phyloP scores from a whole-genome alignment of 202 grass and related monocot species.

The Panicum virgatum region DNA sequence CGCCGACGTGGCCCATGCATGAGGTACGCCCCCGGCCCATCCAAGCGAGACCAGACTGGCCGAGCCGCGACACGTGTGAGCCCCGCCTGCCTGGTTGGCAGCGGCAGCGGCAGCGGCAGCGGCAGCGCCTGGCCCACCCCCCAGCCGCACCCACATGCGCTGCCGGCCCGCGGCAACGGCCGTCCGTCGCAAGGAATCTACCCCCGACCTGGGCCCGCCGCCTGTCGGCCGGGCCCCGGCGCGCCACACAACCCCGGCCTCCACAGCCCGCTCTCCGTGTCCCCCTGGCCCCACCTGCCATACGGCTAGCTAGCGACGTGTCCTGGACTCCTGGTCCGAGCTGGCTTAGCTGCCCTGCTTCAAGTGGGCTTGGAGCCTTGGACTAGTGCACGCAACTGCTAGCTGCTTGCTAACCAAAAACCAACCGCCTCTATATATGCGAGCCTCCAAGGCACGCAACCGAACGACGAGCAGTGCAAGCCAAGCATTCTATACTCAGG shows the following conservation, averaged over 20 bases:
- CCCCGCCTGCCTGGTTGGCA: not conserved
- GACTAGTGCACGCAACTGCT: constrained; percentile 10
- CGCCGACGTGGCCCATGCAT: constrained; percentile 20
- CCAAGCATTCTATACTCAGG: constrained; percentile 8
- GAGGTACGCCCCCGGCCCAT: constrained; percentile 3
- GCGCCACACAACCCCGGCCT: not conserved
- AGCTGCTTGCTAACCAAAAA: not conserved
- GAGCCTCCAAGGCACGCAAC: constrained; percentile 36
- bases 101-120: not conserved
- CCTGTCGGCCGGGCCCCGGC: constrained; percentile 46
- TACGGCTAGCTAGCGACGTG: not conserved
- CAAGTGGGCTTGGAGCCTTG: not conserved
- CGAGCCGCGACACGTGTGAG: constrained; percentile 45
- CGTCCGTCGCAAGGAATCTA: constrained; percentile 40
- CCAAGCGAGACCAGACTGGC: constrained; percentile 19
- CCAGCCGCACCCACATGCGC: constrained; percentile 43
- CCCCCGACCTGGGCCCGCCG: constrained; percentile 45
- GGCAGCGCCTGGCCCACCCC: constrained; percentile 27
- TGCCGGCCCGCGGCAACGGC: constrained; percentile 24
- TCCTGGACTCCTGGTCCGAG: constrained; percentile 12
- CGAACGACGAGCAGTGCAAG: constrained; percentile 31
- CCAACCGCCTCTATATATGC: constrained; percentile 39
- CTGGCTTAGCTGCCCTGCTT: not conserved
- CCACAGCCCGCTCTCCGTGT: constrained; percentile 21
- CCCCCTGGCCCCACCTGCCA: constrained; percentile 24